Evolutionary conservation across 2,329 filamentous ascomycete genomes (phyloP), one percentile per base, ranked within the genome.

Genomic region (Colletotrichum cuscutae): DNA sequence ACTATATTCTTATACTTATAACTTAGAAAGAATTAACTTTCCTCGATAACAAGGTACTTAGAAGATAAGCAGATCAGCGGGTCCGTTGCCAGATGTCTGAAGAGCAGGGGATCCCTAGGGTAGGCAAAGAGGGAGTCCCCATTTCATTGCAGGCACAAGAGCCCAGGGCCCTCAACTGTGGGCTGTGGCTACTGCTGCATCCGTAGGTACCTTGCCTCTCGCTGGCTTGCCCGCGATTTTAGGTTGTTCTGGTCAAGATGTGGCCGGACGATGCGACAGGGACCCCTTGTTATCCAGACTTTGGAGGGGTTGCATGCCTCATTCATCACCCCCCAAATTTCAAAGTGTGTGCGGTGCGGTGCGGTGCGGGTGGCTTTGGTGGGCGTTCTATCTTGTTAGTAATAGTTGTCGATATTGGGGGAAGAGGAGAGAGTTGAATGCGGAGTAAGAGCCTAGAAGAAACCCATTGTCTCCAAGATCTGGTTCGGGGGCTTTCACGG

Each of bases 61-160:
- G 69, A 68, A 74, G 59, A 74, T 42, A 61, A 74, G 72, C 60
- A 74, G 73, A 74, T 74, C 73, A 74, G 71, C 73, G 65, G 73
- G 65, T 63, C 70, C 52, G 49, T 66, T 66, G 70, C 65, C 60
- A 73, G 58, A 74, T 70, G 71, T 64, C 53, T 61, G 52, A 62
- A 57, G 49, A 66, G 58, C 70, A 73, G 65, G 73, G 73, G 62
- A 5, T 49, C 58, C 65, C 70, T 57, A n/a, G 24, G 19, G 42
- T 46, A 46, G 42, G 60, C 37, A 4, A 42, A 66, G 65, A 67
- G 24, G 52, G 56, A 58, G 30, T 65, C 56, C 37, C 54, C 61
- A 72, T 67, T 42, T 67, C 49, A 63, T 63, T 63, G 61, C 71
- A 73, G 68, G 71, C 58, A 67, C 71, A 66, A 35, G 42, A 71